phyloP scores from a whole-genome alignment of 345 rosid genomes.

The Gossypium raimondii region DNA sequence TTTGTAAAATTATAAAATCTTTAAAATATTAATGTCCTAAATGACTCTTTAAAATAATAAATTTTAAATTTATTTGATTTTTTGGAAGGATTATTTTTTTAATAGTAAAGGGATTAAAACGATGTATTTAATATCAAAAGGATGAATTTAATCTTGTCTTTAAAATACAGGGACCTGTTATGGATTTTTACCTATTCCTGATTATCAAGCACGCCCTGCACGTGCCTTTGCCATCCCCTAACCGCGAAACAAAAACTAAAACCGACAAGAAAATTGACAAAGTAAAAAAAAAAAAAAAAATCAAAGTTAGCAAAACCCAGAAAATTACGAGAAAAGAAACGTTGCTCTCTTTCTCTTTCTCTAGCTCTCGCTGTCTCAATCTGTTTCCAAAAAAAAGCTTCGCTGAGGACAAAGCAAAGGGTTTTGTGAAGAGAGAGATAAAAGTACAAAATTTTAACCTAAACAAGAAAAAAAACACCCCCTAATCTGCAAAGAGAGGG shows the following conservation, averaged over 20 bases:
- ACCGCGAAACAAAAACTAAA: slow-evolving; percentile 12
- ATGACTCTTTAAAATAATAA: too few relatives aligned
- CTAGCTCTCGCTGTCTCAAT: not conserved
- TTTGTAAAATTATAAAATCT: too few relatives aligned
- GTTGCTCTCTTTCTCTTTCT: slow-evolving; percentile 8
- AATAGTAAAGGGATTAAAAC: too few relatives aligned
- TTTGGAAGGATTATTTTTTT: too few relatives aligned
- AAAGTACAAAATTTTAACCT: not conserved
- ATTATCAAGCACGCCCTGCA: slow-evolving; percentile 23
- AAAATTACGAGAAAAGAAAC: slow-evolving; percentile 25
- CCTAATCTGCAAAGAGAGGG: slow-evolving; percentile 10
- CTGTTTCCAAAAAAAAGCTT: slow-evolving; percentile 24
- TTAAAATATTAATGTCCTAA: too few relatives aligned
- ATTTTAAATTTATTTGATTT: too few relatives aligned
- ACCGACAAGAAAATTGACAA: slow-evolving; percentile 29
- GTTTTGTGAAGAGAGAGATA: slow-evolving; percentile 21
- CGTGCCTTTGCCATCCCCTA: slow-evolving; percentile 17
- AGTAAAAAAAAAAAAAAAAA: not conserved
- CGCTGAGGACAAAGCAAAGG: slow-evolving; percentile 22
- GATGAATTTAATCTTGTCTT: too few relatives aligned
- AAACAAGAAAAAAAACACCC: not conserved
- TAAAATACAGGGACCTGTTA: not conserved
- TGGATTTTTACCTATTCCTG: not conserved
- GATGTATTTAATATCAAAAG: too few relatives aligned
- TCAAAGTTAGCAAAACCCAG: not conserved